Conservation (phyloP, 2,329 filamentous ascomycete genomes). For the Tolypocladium guangdongense region DNA sequence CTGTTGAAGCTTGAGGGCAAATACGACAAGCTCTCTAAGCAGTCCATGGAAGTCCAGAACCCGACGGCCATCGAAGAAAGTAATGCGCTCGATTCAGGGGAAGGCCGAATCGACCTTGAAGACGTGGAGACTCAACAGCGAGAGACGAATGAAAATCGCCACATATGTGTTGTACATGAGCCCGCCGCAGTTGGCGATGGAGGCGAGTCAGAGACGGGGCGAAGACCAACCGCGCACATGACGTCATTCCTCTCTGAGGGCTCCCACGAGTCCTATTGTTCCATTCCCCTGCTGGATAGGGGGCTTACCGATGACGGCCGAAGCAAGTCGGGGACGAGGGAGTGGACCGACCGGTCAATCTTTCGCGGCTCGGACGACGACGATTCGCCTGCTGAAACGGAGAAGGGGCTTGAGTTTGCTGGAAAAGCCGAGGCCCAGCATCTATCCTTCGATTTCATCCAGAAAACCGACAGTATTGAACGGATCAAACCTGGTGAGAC, state of each 20-base stretch:
- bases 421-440: conserved; percentile 18
- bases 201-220: conserved; percentile 10
- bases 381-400: conserved; percentile 12
- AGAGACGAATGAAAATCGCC: conserved; percentile 34
- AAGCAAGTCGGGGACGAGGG: conserved; percentile 27
- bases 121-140: conserved; percentile 10
- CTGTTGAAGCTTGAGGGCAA: conserved; percentile 85
- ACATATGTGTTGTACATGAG: conserved; percentile 33
- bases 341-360: conserved; percentile 46
- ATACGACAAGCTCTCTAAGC: conserved; percentile 43
- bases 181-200: conserved; percentile 14
- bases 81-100: neutral
- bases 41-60: conserved; percentile 15
- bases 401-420: conserved; percentile 4
- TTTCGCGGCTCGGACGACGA: conserved; percentile 37
- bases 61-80: neutral
- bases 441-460: conserved; percentile 43
- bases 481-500: conserved; percentile 26
- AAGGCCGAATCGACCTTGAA: neutral
- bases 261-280: conserved; percentile 66
- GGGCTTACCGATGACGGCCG: conserved; percentile 42
- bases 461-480: conserved; percentile 42
- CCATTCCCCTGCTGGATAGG: conserved; percentile 65
- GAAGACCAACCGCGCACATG: conserved; percentile 21
- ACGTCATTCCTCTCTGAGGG: conserved; percentile 45